Evolutionary conservation across 2,329 filamentous ascomycete species (phyloP), one percentile per base, ranked within the genome.

Genomic region (Colletotrichum sp.): DNA sequence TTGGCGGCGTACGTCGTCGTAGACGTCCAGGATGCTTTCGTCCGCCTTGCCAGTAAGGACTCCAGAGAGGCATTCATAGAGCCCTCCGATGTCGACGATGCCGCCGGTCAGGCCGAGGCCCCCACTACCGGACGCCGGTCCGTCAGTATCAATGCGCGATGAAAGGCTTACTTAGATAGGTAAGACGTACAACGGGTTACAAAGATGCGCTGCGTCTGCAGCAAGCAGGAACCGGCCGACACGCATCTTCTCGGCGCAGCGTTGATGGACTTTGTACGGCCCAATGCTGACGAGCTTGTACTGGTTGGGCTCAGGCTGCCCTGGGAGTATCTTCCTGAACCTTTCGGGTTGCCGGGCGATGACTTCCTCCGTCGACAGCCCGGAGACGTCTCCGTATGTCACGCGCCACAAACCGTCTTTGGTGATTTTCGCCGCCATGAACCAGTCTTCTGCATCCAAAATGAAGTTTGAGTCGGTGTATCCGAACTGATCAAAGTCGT

Each of bases 91-190:
- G 78, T 93, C 92, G 28, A 91, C 89, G 71, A 93, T 90, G 1
- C 92, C 92, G 6, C 91, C 91, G 0, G 91, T 93, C 64, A 93
- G 88, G 5, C 92, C 92, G 30, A 93, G 84, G 1, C 92, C 92
- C 60, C 92, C 92, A 8, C 72, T 63, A 64, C 30, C 63, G 21
- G 30, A n/a, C 44, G 44, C 21, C 15, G 63, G 52, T 24, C 60
- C 57, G 69, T 49, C 55, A 57, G 63, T 59, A 39, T 49, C 15
- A 30, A 6, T 30, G 62, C 30, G n/a, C 60, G 32, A 55, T 52
- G 68, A 75, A 55, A 66, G 24, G 39, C 49, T 67, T 67, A 52
- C 64, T 72, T 60, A n/a, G 30, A 9, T 49, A 36, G 34, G 32
- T 24, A 62, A 62, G 30, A 49, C 60, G 26, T 65, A 71, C 82